Percentiles rank a stretch among this genome's conserved stretches.
These are phyloP conservation scores for Spergularia bocconei DNA, from an alignment of 148 eudicot species.

Conservation along the genomic window DNA sequence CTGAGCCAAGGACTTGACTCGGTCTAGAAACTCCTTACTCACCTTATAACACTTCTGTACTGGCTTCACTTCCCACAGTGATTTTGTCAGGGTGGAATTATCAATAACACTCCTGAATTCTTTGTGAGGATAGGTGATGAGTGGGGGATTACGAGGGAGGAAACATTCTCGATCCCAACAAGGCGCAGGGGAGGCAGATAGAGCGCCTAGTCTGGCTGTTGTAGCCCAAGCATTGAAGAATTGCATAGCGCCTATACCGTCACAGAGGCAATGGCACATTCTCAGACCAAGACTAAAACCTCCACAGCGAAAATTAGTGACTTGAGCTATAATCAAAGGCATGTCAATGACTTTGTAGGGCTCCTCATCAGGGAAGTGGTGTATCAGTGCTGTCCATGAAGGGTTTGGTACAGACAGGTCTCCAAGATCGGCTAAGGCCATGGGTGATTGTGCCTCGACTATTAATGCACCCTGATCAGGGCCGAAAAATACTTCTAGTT, in stretches of 20 bases:
- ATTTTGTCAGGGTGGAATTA: slow-evolving; percentile 46
- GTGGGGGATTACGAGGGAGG: slow-evolving; percentile 68
- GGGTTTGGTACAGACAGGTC: slow-evolving; percentile 78
- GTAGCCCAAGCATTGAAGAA: slow-evolving; percentile 88
- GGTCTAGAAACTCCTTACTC: slow-evolving; percentile 48
- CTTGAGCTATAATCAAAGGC: slow-evolving; percentile 86
- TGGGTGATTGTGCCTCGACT: slow-evolving; percentile 60
- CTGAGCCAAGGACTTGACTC: slow-evolving; percentile 50
- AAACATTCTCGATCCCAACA: slow-evolving; percentile 82
- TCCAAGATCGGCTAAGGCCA: slow-evolving; percentile 53
- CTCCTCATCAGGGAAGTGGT: slow-evolving; percentile 59
- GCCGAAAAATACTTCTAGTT: slow-evolving; percentile 71
- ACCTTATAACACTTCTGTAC: slow-evolving; percentile 69
- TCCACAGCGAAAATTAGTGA: slow-evolving; percentile 70
- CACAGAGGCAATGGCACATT: slow-evolving; percentile 88
- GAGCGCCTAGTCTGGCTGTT: slow-evolving; percentile 58
- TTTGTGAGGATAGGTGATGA: slow-evolving; percentile 50
- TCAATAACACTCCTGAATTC: slow-evolving; percentile 74
- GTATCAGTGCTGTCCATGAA: slow-evolving; percentile 63
- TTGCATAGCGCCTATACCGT: slow-evolving; percentile 96
- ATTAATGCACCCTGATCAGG: slow-evolving; percentile 71
- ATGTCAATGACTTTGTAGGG: slow-evolving; percentile 72
- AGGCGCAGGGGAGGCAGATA: slow-evolving; percentile 54
- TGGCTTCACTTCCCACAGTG: slow-evolving; percentile 61
- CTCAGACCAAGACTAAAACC: slow-evolving; percentile 90